phyloP scores from a whole-genome alignment of 306 rosid species.

The Adenanthera pavonina region DNA sequence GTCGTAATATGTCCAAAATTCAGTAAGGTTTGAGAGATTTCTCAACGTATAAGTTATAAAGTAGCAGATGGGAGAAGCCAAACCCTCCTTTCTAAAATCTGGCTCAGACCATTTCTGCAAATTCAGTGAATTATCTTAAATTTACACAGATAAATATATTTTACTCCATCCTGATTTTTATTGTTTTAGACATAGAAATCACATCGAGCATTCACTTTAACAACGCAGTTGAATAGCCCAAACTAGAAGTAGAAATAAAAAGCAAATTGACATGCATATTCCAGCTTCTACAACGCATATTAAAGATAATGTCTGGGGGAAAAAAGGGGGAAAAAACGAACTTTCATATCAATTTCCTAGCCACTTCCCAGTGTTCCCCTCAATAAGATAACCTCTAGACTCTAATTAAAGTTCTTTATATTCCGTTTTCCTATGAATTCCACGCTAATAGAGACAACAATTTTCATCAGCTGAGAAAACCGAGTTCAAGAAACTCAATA shows the following conservation, averaged over 20 bases:
- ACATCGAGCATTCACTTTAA: not conserved
- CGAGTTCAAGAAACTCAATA: constrained; percentile 2
- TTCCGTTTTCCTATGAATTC: not conserved
- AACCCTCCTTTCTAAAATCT: too few relatives aligned
- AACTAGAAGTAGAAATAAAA: not conserved
- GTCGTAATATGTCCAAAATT: not conserved
- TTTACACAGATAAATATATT: not conserved
- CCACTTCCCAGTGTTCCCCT: not conserved
- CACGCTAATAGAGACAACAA: not conserved
- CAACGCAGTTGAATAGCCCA: not conserved
- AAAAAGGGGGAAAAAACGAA: not conserved
- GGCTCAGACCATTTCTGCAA: not conserved
- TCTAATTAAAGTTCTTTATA: not conserved
- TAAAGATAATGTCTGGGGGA: not conserved
- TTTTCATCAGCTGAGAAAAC: constrained; percentile 6
- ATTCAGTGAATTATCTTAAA: not conserved
- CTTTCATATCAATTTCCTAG: not conserved
- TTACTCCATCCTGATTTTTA: not conserved
- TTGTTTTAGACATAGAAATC: not conserved
- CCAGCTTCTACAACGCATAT: not conserved
- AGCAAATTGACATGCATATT: not conserved
- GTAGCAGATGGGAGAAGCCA: not conserved
- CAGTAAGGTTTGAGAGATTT: not conserved
- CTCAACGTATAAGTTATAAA: not conserved
- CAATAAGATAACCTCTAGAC: not conserved